Evolutionary conservation across 2,329 filamentous ascomycete genomes (phyloP), one percentile per base, ranked within the genome.

Genomic region (Colletotrichum sidae): DNA sequence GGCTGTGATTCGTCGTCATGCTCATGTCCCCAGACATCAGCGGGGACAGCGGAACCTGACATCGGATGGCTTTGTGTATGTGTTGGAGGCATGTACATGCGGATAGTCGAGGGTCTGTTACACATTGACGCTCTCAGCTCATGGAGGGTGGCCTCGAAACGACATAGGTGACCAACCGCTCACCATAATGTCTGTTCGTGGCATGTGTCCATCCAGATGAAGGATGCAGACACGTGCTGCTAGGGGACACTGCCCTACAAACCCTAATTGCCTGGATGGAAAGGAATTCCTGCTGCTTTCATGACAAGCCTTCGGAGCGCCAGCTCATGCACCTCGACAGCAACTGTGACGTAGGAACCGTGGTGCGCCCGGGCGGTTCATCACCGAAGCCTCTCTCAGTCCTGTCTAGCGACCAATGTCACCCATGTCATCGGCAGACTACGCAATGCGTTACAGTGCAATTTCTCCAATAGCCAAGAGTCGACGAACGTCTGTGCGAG

Each of bases 271-370:
- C 13, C 34, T 46, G 35, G 34, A 33, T 10, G 45, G 45, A 11
- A 15, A 34, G 38, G 15, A 39, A 62, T 17, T 55, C 47, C 37
- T 12, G 8, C 56, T 52, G 55, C 7, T 39, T 41, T 25, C 25
- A 12, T 49, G 58, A 56, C 47, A 56, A 41, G 58, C 62, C 51
- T 62, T 33, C 25, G 52, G 4, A 44, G 51, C 52, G 34, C 17
- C 12, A 42, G 38, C 46, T 50, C 38, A 62, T 62, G 62, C 62
- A 63, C 47, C 13, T 45, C 8, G 47, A 56, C 49, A 39, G 42
- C 25, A 55, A 38, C 55, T 60, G 60, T 67, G 64, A 67, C 64
- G 64, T 67, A 67, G 54, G 44, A 54, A 41, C 55, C 51, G 60
- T 54, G 46, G 42, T 42, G 42, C 49, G 37, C 42, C 49, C 11